phyloP scores from a whole-genome alignment of 2,329 filamentous ascomycete species.

The Penicillium sp. region DNA sequence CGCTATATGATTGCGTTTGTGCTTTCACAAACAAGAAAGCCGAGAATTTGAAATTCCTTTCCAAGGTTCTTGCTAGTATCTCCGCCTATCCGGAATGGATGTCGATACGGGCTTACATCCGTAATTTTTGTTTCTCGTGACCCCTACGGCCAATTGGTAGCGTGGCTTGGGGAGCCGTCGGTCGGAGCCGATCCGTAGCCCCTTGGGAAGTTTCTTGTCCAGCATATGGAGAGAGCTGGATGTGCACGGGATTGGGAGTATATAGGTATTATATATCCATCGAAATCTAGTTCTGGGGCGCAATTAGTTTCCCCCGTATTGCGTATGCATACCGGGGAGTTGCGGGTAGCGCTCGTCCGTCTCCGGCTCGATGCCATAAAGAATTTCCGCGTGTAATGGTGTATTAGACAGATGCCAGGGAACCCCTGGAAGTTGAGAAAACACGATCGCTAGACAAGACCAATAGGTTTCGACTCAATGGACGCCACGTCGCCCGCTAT shows the following conservation, averaged over 20 bases:
- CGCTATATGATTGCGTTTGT: not conserved
- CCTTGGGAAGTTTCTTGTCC: not conserved
- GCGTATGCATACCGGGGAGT: not conserved
- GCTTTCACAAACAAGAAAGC: not conserved
- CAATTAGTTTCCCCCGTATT: constrained; percentile 8
- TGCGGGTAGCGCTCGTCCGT: not conserved
- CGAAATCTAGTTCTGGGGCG: not conserved
- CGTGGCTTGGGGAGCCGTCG: not conserved
- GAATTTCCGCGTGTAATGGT: constrained; percentile 6
- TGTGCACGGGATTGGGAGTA: not conserved
- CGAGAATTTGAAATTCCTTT: too few relatives aligned
- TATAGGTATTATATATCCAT: not conserved
- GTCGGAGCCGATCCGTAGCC: not conserved
- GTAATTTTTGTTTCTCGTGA: not conserved
- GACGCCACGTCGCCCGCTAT: constrained; percentile 14
- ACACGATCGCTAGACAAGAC: constrained; percentile 19
- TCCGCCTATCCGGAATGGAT: not conserved
- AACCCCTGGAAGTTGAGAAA: constrained; percentile 2
- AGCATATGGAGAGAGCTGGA: not conserved
- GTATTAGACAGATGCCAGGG: constrained; percentile 11
- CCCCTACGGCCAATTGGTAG: not conserved
- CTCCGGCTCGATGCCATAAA: not conserved
- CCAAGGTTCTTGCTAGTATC: not conserved
- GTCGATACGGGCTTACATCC: not conserved
- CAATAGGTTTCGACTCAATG: constrained; percentile 8